A percentile compares a stretch with the other conserved stretches of the same genome.
phyloP scores from a whole-genome alignment of 1,139 yeast species.

The Pichia sp. region DNA sequence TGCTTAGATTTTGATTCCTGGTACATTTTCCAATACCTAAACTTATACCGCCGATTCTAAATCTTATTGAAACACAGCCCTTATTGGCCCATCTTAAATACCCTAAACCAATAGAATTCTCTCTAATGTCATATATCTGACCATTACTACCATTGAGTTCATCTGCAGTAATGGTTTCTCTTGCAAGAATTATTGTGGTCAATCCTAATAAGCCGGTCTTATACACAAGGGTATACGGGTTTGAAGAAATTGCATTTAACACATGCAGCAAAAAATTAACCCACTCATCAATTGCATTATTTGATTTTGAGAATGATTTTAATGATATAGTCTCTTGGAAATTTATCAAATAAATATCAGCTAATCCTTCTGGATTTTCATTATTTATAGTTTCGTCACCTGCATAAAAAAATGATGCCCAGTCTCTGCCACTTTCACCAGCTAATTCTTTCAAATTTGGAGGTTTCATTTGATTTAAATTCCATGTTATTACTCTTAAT shows the following conservation, averaged over 20 bases:
- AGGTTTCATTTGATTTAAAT: conserved; percentile 37
- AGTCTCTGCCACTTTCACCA: conserved; percentile 12
- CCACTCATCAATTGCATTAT: conserved; percentile 36
- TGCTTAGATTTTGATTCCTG: no score
- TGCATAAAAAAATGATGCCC: conserved; percentile 14
- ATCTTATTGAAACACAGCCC: conserved; percentile 43
- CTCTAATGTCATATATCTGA: conserved; percentile 35
- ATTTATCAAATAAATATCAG: conserved; percentile 39
- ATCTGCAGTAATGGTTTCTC: background rate
- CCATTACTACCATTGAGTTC: conserved; percentile 23
- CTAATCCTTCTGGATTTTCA: conserved; percentile 23
- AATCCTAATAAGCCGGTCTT: conserved; percentile 45
- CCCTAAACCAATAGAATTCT: conserved; percentile 47
- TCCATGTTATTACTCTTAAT: conserved; percentile 39
- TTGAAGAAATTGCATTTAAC: conserved; percentile 24
- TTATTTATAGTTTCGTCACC: conserved; percentile 18
- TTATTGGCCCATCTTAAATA: conserved; percentile 55
- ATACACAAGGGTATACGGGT: conserved; percentile 30
- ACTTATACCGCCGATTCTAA: conserved; percentile 27
- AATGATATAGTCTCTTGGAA: conserved; percentile 52
- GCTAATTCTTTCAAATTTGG: conserved; percentile 12
- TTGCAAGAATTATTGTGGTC: conserved; percentile 38
- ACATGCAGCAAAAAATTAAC: conserved; percentile 27
- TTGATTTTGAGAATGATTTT: conserved; percentile 39
- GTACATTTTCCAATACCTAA: conserved; percentile 1